Conservation (phyloP, 2,329 filamentous ascomycete species). For the Madurella fahalii region DNA sequence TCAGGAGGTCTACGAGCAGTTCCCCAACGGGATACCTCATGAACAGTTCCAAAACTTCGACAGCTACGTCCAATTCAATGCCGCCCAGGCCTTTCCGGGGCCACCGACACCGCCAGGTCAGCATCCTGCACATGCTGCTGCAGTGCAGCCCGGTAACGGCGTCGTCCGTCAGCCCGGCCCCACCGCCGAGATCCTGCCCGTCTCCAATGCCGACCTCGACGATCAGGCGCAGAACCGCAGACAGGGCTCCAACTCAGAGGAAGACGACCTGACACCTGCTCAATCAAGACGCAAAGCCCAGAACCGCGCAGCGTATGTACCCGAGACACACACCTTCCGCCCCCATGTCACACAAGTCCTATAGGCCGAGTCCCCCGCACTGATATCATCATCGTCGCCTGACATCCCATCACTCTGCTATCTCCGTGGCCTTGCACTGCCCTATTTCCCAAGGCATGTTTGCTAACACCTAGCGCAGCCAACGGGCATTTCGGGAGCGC, state of each 20-base stretch:
- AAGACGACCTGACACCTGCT: constrained; percentile 52
- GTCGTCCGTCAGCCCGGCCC: constrained; percentile 19
- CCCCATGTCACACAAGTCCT: not conserved
- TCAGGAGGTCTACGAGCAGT: constrained; percentile 49
- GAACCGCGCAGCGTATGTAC: constrained; percentile 57
- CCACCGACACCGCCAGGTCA: constrained; percentile 52
- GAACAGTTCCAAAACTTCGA: constrained; percentile 50
- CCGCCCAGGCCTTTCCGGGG: constrained; percentile 39
- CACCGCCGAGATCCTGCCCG: constrained; percentile 31
- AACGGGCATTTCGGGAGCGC: constrained; percentile 91
- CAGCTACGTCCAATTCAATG: constrained; percentile 41
- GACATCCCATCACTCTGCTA: not conserved
- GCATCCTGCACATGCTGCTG: constrained; percentile 25
- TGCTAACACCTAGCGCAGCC: constrained; percentile 49
- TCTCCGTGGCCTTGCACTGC: not conserved
- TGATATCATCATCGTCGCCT: not conserved
- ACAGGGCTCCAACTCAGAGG: constrained; percentile 51
- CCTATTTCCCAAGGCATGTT: not conserved
- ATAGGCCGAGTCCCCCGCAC: no score
- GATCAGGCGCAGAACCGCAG: constrained; percentile 29
- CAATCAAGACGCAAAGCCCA: constrained; percentile 58
- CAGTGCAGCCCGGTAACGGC: constrained; percentile 27
- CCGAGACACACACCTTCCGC: not conserved
- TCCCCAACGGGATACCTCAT: constrained; percentile 33
- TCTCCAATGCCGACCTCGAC: constrained; percentile 39